phyloP scores from a whole-genome alignment of 176 grass and related monocot genomes.

The Rhynchospora breviuscula region DNA sequence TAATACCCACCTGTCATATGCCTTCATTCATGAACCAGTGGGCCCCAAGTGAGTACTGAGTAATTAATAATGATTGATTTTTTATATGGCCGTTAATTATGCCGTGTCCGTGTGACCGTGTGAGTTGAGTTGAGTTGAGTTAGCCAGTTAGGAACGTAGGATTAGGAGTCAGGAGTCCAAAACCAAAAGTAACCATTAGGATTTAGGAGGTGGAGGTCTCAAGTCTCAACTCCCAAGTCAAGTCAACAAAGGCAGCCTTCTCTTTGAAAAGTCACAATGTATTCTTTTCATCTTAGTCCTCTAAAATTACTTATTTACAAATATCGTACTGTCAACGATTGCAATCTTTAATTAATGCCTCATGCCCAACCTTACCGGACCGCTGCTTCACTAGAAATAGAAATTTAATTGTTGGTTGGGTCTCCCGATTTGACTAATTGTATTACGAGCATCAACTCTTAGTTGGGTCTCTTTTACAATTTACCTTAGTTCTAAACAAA shows the following conservation, averaged over 20 bases:
- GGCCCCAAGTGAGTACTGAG: not conserved
- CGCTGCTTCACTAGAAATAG: not conserved
- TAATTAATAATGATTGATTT: no score
- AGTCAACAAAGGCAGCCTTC: conserved; percentile 17
- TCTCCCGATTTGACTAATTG: not conserved
- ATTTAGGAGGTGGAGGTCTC: no score
- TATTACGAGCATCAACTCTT: not conserved
- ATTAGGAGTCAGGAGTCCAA: no score
- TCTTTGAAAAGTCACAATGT: not conserved
- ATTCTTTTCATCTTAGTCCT: not conserved
- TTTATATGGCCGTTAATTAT: not conserved
- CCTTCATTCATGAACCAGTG: no score
- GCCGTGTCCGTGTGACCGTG: no score
- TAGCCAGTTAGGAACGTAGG: no score
- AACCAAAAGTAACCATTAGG: no score
- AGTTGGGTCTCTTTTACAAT: no score
- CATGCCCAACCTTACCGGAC: not conserved
- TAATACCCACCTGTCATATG: not conserved
- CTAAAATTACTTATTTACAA: not conserved
- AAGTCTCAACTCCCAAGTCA: not conserved
- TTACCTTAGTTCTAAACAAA: no score
- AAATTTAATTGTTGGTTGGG: not conserved
- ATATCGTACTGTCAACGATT: not conserved
- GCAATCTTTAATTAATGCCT: not conserved
- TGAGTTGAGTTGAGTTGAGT: conserved; percentile 2